Base-by-base conservation (phyloP, 768 basidiomycete genomes). In the Hericium coralloides region DNA sequence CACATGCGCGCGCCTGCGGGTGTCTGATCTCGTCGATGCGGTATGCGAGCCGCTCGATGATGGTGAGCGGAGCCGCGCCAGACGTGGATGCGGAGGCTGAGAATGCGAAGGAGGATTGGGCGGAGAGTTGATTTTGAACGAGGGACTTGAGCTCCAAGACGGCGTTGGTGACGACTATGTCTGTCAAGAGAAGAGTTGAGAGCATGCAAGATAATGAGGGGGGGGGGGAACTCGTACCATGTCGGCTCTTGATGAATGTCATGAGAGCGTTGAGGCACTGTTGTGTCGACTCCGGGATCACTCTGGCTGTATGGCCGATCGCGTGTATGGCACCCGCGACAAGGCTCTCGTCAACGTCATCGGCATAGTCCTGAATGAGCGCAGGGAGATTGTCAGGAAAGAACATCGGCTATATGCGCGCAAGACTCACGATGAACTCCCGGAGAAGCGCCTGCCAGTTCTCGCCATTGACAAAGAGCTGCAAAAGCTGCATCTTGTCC, bases 141-240 rank as follows among this genome's bases (percentile, higher is more conserved):
- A 97, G 81, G 20, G 82, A 76, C 69, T 95, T 94, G 51, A 97
- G 79, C 9, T 92, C 90, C 49, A 93, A 71, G 38, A 98, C 88
- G 1, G 92, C 87, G 58, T 79, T 85, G 62, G 83, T 85, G 38
- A 93, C 87, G 12, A 92, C 80, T 2, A 76, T 70, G 65, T 92
- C 94, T 95, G 50, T 18, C 49, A 31, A 22, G 31, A 52, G 31
- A 9, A 15, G 41, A 12, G 41, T 45, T 31, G 60, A 31, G 8
- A 17, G 38, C 9, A 45, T 45, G 36, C 59, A 36, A 39, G 39
- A 53, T 38, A 43, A 43, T 14, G 45, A 25, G 52, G 58, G 12
- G 18, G 25, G 23, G 49, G 18, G 7, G 12, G 31, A 12, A 25
- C 20, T 22, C 43, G 26, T 26, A 69, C 94, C 91, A 63, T 89